Evolutionary conservation across 2,329 filamentous ascomycete genomes (phyloP), one percentile per base, ranked within the genome.

Genomic region (Bipolaris victoriae): DNA sequence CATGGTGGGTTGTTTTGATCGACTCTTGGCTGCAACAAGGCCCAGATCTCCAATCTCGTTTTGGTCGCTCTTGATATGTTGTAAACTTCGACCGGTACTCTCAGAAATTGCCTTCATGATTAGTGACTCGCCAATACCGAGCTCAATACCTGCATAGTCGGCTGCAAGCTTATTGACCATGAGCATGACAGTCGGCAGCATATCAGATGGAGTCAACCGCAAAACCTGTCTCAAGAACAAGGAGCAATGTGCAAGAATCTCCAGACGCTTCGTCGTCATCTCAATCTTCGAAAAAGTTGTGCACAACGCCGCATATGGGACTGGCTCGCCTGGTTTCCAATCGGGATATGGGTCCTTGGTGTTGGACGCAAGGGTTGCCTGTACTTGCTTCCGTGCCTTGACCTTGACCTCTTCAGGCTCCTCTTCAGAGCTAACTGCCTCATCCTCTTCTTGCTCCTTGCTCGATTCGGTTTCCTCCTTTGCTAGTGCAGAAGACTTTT

Each of bases 51-150:
- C 95, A 76, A 98, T 97, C 68, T 97, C 92, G 70, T 95, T 92
- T 73, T 99, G 95, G 67, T 98, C 93, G 47, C 90, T 87, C 79
- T 97, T 98, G 81, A 99, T 97, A 50, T 97, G 88, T 36, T 89
- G 84, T 45, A 97, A 78, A 69, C 88, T 96, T 59, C 95, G 88
- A 9, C 95, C 95, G 0, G 95, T 99, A 29, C 89, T 90, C 79
- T 98, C 94, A 10, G 94, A 94, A 70, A 99, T 96, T 5, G 95
- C 91, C 76, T 98, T 99, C 93, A 98, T 98, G 69, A 99, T 97
- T 26, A 99, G 79, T 0, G 94, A 98, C 78, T 99, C 95, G 55
- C 95, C 95, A 67, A 99, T 99, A n/a, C 95, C 95, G 29, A 99
- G 84, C 77, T 99, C 95, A 61, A 99, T 93, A 18, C 95, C 95